Base-by-base conservation (phyloP, 2,329 filamentous ascomycete genomes). In the Beauveria scarabaeidicola region DNA sequence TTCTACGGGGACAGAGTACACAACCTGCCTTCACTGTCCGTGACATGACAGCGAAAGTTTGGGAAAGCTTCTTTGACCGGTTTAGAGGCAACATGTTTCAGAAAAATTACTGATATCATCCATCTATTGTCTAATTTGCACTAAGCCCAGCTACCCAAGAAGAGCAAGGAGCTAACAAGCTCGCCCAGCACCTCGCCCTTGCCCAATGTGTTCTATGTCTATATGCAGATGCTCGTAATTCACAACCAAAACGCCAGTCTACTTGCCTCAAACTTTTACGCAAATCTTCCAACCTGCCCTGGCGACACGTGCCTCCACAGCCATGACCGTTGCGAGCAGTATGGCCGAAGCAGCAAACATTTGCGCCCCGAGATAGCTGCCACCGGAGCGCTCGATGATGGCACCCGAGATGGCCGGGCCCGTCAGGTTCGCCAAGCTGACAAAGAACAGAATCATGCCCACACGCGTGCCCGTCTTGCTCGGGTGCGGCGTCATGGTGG, bases 321-420 rank as follows among this genome's bases (percentile, higher is more conserved):
- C 75, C 50, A 79, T 76, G 62, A 76, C 74, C 25, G 79, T 75
- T 0, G 76, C 80, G 50, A 82, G 80, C 3, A 77, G 70, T 76
- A 83, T 81, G 29, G 79, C 78, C 66, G 81, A 77, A 6, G 78
- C 70, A 10, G 78, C 76, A 3, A 80, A 80, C 43, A 77, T 72
- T 66, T 80, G 79, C 9, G 73, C 63, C 3, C 62, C 61, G 2
- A 64, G 48, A 48, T 64, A 64, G 27, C 52, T 55, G 4, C 63
- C 63, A 1, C 52, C 61, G 6, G 48, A 23, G 11, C 25, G 15
- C 36, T 62, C 58, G 13, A 64, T 63, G 1, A 64, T 55, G 13
- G 57, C 53, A 0, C 69, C 69, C 1, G 63, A 66, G 2, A 71
- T 69, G 3, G 68, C 61, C 1, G 69, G 66, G 0, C 68, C 70